Evolutionary conservation across 306 rosid species (phyloP), one percentile per base, ranked within the genome.

Genomic region (Quercus ilex): DNA sequence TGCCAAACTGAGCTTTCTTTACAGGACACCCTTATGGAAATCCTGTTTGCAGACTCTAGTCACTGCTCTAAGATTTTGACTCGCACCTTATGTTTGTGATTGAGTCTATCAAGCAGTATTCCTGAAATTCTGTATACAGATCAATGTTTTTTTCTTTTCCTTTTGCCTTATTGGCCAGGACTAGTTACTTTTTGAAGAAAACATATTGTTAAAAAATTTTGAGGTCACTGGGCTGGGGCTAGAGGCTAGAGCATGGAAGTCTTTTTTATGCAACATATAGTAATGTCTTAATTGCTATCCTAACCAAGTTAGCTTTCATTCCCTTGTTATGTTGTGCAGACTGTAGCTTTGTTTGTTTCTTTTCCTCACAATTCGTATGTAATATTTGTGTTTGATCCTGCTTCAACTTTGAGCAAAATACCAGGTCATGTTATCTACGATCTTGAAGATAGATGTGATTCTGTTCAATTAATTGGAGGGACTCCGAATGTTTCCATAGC

Each of bases 131-230:
- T 67, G 23, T 18, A 64, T 30, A n/a, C 41, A 64, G 5, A 64
- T 64, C 38, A 14, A 35, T 2, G 30, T 64, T 63, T 60, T 60
- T 10, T 10, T 59, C 31, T 28, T 15, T 12, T 13, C 18, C 5
- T 74, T 68, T 64, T 80, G 59, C 51, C 60, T 64, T 63, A 74
- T 77, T 60, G 62, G 21, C 77, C 49, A 14, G 25, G 74, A 28
- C 15, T 17, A 14, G 28, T 5, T 55, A 23, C 75, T 26, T 63
- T 11, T 14, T 28, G n/a, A 52, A 71, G 83, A 71, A 63, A 77
- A 63, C 19, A 13, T 23, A 28, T 63, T 15, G 38, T 15, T 26
- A 4, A 18, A 63, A 63, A 63, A 0, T 13, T 7, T 63, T 15
- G 79, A 62, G 70, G 56, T 73, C 69, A 23, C 69, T 15, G 46